These are phyloP conservation scores for Ceraceosorus guamensis DNA, from an alignment of 1,284 basidiomycete genomes.

Conservation along the genomic window DNA sequence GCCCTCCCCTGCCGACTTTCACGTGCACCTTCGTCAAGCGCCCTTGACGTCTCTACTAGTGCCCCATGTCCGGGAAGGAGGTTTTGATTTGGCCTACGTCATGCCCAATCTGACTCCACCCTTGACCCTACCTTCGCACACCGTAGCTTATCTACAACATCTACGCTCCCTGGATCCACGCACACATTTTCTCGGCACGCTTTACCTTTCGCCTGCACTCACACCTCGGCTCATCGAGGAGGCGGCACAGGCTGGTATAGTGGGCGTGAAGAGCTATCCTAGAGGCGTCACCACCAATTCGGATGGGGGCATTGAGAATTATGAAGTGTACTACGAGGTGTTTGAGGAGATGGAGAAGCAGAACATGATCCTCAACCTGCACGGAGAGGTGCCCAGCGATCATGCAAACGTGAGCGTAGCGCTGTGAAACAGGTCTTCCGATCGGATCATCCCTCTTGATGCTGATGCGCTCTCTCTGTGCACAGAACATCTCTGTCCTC, in stretches of 20 bases:
- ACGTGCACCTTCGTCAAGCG: constrained; percentile 92
- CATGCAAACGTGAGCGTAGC: constrained; percentile 60
- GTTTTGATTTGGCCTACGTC: constrained; percentile 86
- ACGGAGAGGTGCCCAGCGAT: constrained; percentile 95
- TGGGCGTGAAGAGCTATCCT: constrained; percentile 92
- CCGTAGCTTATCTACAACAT: constrained; percentile 69
- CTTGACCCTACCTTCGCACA: constrained; percentile 74
- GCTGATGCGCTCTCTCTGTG: neutral
- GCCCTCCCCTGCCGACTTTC: constrained; percentile 57
- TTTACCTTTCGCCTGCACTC: constrained; percentile 84
- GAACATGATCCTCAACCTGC: constrained; percentile 89
- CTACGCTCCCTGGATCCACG: constrained; percentile 69
- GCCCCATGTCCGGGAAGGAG: constrained; percentile 82
- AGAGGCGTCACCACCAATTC: constrained; percentile 97
- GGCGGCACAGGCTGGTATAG: constrained; percentile 52
- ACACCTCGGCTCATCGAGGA: constrained; percentile 85
- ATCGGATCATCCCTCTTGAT: neutral
- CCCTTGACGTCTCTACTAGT: constrained; percentile 68
- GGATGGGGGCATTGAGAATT: constrained; percentile 91
- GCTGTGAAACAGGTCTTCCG: too few relatives aligned
- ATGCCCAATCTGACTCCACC: constrained; percentile 98
- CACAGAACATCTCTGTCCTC: constrained; percentile 78
- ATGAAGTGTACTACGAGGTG: constrained; percentile 86
- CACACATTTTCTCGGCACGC: constrained; percentile 85
- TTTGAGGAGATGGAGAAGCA: constrained; percentile 91